A percentile compares a stretch with the other conserved stretches of the same genome.
Conservation (phyloP, 768 basidiomycete genomes). For the Tremella mesenterica region DNA sequence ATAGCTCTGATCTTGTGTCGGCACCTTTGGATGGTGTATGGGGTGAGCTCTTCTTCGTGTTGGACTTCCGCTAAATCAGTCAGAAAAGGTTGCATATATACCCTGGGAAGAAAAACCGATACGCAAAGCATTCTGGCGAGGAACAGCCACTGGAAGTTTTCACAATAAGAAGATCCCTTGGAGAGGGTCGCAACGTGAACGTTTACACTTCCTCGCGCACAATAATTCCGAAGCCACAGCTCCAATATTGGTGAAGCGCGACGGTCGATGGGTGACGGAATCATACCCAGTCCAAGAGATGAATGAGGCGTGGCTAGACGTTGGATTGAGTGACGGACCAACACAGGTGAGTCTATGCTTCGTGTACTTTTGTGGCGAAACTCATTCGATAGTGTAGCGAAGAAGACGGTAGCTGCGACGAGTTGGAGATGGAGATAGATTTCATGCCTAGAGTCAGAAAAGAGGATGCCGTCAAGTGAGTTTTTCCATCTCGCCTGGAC, state of each 20-base stretch:
- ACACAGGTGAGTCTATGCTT: slow-evolving; percentile 24
- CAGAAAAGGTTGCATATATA: slow-evolving; percentile 26
- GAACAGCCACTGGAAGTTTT: slow-evolving; percentile 33
- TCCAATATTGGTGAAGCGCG: slow-evolving; percentile 18
- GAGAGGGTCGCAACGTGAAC: slow-evolving; percentile 33
- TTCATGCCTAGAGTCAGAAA: slow-evolving; percentile 26
- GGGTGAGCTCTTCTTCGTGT: slow-evolving; percentile 9
- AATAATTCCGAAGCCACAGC: slow-evolving; percentile 9
- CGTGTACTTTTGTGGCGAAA: not conserved
- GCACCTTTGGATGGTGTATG: slow-evolving; percentile 30
- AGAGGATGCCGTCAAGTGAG: slow-evolving; percentile 27
- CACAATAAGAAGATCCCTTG: slow-evolving; percentile 30
- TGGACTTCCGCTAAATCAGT: not conserved
- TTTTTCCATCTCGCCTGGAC: not conserved
- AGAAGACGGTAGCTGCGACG: slow-evolving; percentile 32
- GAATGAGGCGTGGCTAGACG: slow-evolving; percentile 31
- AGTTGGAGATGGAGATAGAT: slow-evolving; percentile 30
- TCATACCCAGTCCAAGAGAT: slow-evolving; percentile 13
- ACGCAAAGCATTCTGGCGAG: slow-evolving; percentile 37
- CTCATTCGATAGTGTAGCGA: slow-evolving; percentile 17
- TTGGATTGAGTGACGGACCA: slow-evolving; percentile 32
- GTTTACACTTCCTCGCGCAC: slow-evolving; percentile 26
- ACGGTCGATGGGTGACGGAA: slow-evolving; percentile 6
- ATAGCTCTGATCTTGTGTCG: slow-evolving; percentile 28
- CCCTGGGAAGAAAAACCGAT: slow-evolving; percentile 30